These are phyloP conservation scores for Hirsutella thompsonii DNA, from an alignment of 2,329 filamentous ascomycete species.

Conservation along the genomic window DNA sequence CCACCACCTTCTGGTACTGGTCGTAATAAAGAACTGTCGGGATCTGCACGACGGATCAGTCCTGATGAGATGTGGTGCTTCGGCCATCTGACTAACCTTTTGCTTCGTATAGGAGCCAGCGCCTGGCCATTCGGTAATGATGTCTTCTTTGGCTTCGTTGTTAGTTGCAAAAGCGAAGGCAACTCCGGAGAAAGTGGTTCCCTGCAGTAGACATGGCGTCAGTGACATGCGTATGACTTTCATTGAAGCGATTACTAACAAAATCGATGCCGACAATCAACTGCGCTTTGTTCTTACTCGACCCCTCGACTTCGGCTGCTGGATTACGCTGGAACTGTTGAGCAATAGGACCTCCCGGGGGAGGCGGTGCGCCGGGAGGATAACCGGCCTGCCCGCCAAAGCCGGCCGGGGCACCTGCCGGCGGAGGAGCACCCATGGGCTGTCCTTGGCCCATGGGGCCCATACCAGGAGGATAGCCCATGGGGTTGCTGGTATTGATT, in stretches of 20 bases:
- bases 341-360: conserved; percentile 22
- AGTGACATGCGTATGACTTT: background rate
- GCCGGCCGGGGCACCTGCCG: conserved; percentile 33
- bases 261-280: conserved; percentile 99
- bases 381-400: conserved; percentile 33
- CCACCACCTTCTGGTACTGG: conserved; percentile 98
- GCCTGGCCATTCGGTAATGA: conserved; percentile 97
- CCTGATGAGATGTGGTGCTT: background rate
- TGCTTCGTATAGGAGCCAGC: conserved; percentile 97
- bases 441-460: conserved; percentile 27
- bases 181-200: conserved; percentile 95
- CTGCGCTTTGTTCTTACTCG: conserved; percentile 84
- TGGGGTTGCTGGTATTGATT: conserved; percentile 51
- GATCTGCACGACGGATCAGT: conserved; percentile 46
- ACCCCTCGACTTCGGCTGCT: conserved; percentile 70
- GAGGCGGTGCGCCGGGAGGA: conserved; percentile 29
- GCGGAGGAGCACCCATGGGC: conserved; percentile 21
- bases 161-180: conserved; percentile 96
- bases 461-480: conserved; percentile 48
- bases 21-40: conserved; percentile 99
- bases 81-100: conserved; percentile 55
- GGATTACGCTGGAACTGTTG: conserved; percentile 31
- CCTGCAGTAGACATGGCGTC: conserved; percentile 35
- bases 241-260: conserved; percentile 39
- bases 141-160: conserved; percentile 94